Evolutionary conservation across 2,329 filamentous ascomycete species (phyloP).

Genomic region (Penicillium sp.): DNA sequence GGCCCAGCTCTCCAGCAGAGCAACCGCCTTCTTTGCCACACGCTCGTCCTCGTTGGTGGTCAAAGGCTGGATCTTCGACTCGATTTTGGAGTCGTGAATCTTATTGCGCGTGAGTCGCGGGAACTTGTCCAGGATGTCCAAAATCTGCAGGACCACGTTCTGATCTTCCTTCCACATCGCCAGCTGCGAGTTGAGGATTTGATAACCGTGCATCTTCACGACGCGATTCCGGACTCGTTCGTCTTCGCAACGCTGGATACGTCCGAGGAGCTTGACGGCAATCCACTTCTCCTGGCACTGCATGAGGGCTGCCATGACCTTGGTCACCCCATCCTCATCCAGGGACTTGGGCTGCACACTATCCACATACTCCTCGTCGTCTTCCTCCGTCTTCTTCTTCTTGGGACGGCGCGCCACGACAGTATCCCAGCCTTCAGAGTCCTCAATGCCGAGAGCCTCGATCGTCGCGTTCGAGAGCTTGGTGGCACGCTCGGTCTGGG

Average conservation of each 20-base stretch:
- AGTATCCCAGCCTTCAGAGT: slow-evolving; percentile 86
- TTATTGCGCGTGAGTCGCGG: slow-evolving; percentile 93
- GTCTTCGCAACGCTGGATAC: slow-evolving; percentile 81
- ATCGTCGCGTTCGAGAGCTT: slow-evolving; percentile 85
- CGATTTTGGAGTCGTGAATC: slow-evolving; percentile 93
- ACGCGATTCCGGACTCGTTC: slow-evolving; percentile 82
- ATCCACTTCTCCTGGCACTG: slow-evolving; percentile 99
- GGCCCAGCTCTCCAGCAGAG: slow-evolving; percentile 77
- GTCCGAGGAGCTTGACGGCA: slow-evolving; percentile 84
- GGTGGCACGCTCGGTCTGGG: slow-evolving; percentile 90
- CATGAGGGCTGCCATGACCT: slow-evolving; percentile 94
- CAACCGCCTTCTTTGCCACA: slow-evolving; percentile 65
- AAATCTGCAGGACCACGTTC: slow-evolving; percentile 81
- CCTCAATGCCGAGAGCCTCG: slow-evolving; percentile 92
- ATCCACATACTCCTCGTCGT: slow-evolving; percentile 93
- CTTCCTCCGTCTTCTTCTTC: slow-evolving; percentile 86
- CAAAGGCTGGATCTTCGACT: slow-evolving; percentile 68
- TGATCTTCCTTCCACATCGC: slow-evolving; percentile 81
- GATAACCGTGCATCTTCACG: slow-evolving; percentile 94
- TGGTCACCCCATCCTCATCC: slow-evolving; percentile 77
- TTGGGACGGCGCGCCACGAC: slow-evolving; percentile 81
- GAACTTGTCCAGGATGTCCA: slow-evolving; percentile 82
- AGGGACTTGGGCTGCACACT: slow-evolving; percentile 74
- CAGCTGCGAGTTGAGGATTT: slow-evolving; percentile 83
- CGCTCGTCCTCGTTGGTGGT: slow-evolving; percentile 64